Conservation (phyloP, 441 rosid genomes). For the Pelargonium myrrhifolium region DNA sequence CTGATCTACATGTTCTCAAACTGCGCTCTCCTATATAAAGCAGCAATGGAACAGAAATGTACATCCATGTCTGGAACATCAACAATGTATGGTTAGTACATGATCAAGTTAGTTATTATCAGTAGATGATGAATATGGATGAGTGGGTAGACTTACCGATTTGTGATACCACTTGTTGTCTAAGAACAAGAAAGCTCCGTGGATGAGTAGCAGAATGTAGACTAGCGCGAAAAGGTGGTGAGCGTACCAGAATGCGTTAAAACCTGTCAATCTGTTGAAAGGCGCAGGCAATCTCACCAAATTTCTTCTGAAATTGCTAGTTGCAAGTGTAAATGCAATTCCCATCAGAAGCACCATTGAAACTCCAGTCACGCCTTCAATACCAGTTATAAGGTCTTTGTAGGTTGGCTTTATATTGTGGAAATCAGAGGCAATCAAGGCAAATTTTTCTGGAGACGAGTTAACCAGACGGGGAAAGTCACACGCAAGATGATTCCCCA, state of each 20-base stretch:
- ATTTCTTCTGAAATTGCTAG: constrained; percentile 55
- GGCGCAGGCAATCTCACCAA: constrained; percentile 67
- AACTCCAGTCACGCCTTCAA: constrained; percentile 76
- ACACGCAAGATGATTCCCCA: constrained; percentile 64
- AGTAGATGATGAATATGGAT: neutral
- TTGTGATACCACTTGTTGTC: constrained; percentile 57
- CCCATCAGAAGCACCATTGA: constrained; percentile 60
- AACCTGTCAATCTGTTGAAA: constrained; percentile 72
- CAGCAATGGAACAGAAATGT: constrained; percentile 61
- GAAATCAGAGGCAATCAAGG: constrained; percentile 51
- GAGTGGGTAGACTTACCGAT: constrained; percentile 43
- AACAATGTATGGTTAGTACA: neutral
- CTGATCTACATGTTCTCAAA: constrained; percentile 68
- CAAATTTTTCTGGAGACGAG: constrained; percentile 56
- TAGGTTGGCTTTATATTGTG: constrained; percentile 53
- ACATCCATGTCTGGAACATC: constrained; percentile 87
- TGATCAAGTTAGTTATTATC: too few relatives aligned
- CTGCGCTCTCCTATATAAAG: constrained; percentile 74
- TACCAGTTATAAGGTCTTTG: constrained; percentile 42
- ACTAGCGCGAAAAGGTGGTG: constrained; percentile 78
- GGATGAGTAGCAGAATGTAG: constrained; percentile 69
- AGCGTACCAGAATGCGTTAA: constrained; percentile 96
- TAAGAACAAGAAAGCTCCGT: constrained; percentile 69
- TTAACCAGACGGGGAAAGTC: constrained; percentile 69
- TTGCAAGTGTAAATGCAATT: constrained; percentile 66